Conservation (phyloP, 768 basidiomycete species). For the Cytidiella melzeri region DNA sequence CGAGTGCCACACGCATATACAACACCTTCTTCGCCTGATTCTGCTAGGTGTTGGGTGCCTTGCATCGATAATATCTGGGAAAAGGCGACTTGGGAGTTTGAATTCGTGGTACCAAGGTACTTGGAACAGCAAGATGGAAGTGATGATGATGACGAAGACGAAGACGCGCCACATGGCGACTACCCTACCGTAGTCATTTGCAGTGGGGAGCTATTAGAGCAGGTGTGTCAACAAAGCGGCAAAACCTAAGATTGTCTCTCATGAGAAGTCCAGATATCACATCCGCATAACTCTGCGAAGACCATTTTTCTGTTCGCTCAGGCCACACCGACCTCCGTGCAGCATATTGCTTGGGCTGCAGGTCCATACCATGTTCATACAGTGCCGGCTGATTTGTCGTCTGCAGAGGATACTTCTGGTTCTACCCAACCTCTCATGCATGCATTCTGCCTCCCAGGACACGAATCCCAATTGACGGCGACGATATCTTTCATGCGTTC, state of each 20-base stretch:
- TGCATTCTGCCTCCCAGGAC: slow-evolving; percentile 89
- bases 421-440: slow-evolving; percentile 73
- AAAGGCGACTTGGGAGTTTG: slow-evolving; percentile 97
- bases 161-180: slow-evolving; percentile 43
- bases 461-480: slow-evolving; percentile 61
- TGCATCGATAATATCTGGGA: slow-evolving; percentile 95
- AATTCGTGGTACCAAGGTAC: slow-evolving; percentile 87
- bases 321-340: slow-evolving; percentile 82
- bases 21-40: slow-evolving; percentile 78
- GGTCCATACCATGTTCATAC: slow-evolving; percentile 85
- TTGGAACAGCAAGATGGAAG: slow-evolving; percentile 48
- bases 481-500: slow-evolving; percentile 75
- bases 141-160: slow-evolving; percentile 39
- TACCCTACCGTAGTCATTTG: slow-evolving; percentile 84
- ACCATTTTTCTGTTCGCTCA: slow-evolving; percentile 93
- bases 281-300: slow-evolving; percentile 90
- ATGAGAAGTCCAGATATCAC: slow-evolving; percentile 57
- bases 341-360: slow-evolving; percentile 93
- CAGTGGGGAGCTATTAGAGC: slow-evolving; percentile 92
- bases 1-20: slow-evolving; percentile 93
- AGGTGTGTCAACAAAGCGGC: slow-evolving; percentile 43
- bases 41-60: slow-evolving; percentile 98
- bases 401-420: slow-evolving; percentile 55
- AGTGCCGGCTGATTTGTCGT: slow-evolving; percentile 54
- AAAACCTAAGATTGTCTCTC: slow-evolving; percentile 9